Evolutionary conservation across 148 eudicot genomes (phyloP).

Genomic region (Fagopyrum homotropicum): DNA sequence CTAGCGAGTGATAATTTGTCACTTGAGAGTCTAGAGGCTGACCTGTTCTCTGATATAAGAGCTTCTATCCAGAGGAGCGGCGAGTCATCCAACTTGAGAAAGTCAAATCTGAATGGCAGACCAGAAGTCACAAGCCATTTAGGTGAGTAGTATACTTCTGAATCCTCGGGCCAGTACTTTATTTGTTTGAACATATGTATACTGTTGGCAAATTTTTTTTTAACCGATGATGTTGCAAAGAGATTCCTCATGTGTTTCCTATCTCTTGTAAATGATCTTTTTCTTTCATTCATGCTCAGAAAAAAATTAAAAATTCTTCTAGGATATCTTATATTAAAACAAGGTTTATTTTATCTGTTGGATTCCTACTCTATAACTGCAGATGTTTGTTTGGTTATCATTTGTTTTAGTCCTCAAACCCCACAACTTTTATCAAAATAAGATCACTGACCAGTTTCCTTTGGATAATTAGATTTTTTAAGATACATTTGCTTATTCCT

Average conservation of each 20-base stretch:
- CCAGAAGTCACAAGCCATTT: slow-evolving; percentile 2
- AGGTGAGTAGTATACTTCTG: slow-evolving; percentile 34
- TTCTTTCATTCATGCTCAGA: neutral
- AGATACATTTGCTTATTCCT: neutral
- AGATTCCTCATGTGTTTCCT: neutral
- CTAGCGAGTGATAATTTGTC: slow-evolving; percentile 71
- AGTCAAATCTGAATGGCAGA: slow-evolving; percentile 10
- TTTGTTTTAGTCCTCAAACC: neutral
- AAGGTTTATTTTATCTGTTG: neutral
- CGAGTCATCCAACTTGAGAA: slow-evolving; percentile 27
- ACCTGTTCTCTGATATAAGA: slow-evolving; percentile 83
- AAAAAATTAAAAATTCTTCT: neutral
- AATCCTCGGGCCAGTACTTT: neutral
- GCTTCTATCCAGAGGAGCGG: slow-evolving; percentile 90
- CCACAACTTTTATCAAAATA: neutral
- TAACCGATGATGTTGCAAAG: neutral
- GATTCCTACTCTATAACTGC: neutral
- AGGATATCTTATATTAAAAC: neutral
- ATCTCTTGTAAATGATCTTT: neutral
- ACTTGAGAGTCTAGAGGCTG: slow-evolving; percentile 71
- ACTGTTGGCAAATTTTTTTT: neutral
- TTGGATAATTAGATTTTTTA: neutral
- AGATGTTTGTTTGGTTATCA: neutral
- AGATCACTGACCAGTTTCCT: neutral
- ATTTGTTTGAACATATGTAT: neutral